These are phyloP conservation scores for Aspergillus wentii DNA, from an alignment of 495 filamentous ascomycete species.

Conservation along the genomic window DNA sequence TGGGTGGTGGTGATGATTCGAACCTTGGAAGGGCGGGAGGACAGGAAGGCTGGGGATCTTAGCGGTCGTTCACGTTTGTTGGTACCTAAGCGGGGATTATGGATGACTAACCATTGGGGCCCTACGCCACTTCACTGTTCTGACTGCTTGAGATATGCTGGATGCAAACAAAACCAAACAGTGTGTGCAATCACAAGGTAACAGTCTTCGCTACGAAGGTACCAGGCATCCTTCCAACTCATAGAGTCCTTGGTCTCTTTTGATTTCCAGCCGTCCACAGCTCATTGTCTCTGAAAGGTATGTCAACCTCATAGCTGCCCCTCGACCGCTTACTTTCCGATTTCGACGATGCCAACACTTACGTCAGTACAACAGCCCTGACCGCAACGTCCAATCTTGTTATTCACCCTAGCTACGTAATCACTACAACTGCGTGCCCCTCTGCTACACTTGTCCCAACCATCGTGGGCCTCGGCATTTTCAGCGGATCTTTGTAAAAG, in stretches of 20 bases:
- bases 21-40: constrained; percentile 1
- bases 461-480: not conserved
- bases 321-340: no score
- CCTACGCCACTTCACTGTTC: not conserved
- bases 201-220: no score
- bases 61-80: not conserved
- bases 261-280: no score
- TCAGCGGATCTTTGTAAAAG: not conserved
- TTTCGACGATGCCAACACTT: no score
- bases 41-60: constrained; percentile 1
- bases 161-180: constrained; percentile 16
- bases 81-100: constrained; percentile 4
- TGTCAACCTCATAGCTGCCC: no score
- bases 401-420: no score
- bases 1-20: constrained; percentile 1
- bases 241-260: no score
- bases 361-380: no score
- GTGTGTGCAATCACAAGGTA: no score
- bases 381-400: no score
- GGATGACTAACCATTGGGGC: constrained; percentile 10
- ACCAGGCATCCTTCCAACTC: no score
- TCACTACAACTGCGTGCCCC: constrained; percentile 11
- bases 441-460: constrained; percentile 3
- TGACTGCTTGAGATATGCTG: not conserved
- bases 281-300: not conserved